Evolutionary conservation across 805 yeast species (phyloP).

Genomic region (Candida dajiaensis): DNA sequence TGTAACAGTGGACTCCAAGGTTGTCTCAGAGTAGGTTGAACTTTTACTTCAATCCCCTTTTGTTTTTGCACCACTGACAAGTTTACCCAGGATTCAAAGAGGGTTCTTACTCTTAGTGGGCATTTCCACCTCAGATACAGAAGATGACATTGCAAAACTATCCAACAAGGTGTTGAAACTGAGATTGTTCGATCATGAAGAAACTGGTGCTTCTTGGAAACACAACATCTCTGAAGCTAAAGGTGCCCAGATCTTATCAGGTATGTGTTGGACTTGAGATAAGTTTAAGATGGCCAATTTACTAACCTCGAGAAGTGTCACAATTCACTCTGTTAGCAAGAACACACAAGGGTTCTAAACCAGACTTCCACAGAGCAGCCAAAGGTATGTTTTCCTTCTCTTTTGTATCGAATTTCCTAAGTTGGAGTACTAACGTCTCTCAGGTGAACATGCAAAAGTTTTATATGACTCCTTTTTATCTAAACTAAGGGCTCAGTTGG

Average conservation of each 20-base stretch:
- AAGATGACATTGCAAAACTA: slow-evolving; percentile 63
- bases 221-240: slow-evolving; percentile 51
- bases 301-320: slow-evolving; percentile 42
- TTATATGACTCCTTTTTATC: slow-evolving; percentile 44
- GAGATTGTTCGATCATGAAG: slow-evolving; percentile 63
- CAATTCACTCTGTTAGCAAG: slow-evolving; percentile 89
- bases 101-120: slow-evolving; percentile 86
- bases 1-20: slow-evolving; percentile 69
- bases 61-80: neutral
- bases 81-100: slow-evolving; percentile 40
- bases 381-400: slow-evolving; percentile 53
- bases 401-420: slow-evolving; percentile 35
- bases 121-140: slow-evolving; percentile 69
- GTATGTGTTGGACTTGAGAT: slow-evolving; percentile 21
- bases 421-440: slow-evolving; percentile 28
- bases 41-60: too few species aligned
- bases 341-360: slow-evolving; percentile 87
- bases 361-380: slow-evolving; percentile 91
- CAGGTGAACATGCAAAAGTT: slow-evolving; percentile 47
- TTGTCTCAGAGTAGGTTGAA: slow-evolving; percentile 53
- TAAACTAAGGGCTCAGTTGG: slow-evolving; percentile 44
- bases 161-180: slow-evolving; percentile 61
- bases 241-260: slow-evolving; percentile 74
- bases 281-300: neutral
- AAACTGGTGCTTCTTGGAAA: slow-evolving; percentile 74